Conservation (phyloP, 2,329 filamentous ascomycete species). For the Fusarium sacchari region DNA sequence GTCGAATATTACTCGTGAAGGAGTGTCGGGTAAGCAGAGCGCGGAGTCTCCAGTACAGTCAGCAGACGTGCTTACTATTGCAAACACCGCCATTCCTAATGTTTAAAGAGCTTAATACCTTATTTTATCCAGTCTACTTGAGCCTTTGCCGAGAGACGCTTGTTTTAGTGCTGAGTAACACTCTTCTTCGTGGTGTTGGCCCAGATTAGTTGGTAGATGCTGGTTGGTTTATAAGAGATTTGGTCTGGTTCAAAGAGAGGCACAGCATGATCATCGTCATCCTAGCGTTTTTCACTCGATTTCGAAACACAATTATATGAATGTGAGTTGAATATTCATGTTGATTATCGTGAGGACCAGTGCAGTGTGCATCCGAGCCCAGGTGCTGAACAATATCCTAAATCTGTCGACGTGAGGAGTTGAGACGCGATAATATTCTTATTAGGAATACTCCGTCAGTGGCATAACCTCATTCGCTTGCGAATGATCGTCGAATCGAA, state of each 20-base stretch:
- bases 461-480: too few species aligned
- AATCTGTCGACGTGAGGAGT: not conserved
- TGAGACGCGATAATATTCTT: not conserved
- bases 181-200: not conserved
- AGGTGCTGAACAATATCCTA: not conserved
- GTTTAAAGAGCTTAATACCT: not conserved
- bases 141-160: not conserved
- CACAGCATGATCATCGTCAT: not conserved
- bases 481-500: too few species aligned
- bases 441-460: too few species aligned
- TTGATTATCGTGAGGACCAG: too few species aligned
- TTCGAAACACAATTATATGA: fast-evolving
- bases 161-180: not conserved
- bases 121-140: not conserved
- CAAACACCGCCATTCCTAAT: not conserved
- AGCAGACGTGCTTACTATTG: not conserved
- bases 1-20: not conserved
- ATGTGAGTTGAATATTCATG: fast-evolving
- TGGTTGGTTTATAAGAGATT: not conserved
- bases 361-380: not conserved
- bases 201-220: not conserved
- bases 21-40: not conserved
- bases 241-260: not conserved
- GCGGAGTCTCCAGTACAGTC: not conserved
- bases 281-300: not conserved